Base-by-base conservation (phyloP, 192 early-diverging fungal species). In the Coemansia sp. region DNA sequence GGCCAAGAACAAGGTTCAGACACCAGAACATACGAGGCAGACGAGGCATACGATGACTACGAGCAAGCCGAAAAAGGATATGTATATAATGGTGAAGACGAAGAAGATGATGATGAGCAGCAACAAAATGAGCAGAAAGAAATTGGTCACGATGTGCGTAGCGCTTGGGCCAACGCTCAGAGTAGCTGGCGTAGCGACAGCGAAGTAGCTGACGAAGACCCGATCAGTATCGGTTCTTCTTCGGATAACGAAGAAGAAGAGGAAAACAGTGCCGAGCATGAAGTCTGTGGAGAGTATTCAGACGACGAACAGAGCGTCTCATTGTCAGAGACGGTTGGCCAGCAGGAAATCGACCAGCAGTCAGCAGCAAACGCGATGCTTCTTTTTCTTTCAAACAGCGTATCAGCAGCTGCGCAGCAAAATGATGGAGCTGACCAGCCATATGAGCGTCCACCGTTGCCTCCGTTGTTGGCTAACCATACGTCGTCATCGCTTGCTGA, bases 381-480 rank as follows among this genome's bases (percentile, higher is more conserved):
- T 53, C 20, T 22, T 53, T 34, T 34, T 28, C 33, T 33, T 56
- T 56, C 58, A 2, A 18, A 39, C 37, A 20, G 12, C 5, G 17
- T 28, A 18, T 48, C 56, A 58, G 56, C n/a, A 18, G 20, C 5
- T 9, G 67, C 61, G 11, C 59, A 51, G 6, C n/a, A 33, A 3
- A 33, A 58, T 38, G 38, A 56, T 35, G 68, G 60, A 17, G 66
- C 36, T 39, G 58, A 59, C 4, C 61, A 66, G 64, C 65, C 41
- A 0, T 70, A 67, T 32, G 34, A 57, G 55, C 38, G 70, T 7
- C 68, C 66, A 2, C 67, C 63, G 0, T 59, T 73, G 38, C 64
- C 76, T 1, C 61, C 2, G 4, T 61, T 14, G 28, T 38, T 6
- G 22, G 17, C 28, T 9, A 14, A 7, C 11, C 35, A 35, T 37